Evolutionary conservation across 305 asterid species (phyloP).

Genomic region (Petunia hybrid): DNA sequence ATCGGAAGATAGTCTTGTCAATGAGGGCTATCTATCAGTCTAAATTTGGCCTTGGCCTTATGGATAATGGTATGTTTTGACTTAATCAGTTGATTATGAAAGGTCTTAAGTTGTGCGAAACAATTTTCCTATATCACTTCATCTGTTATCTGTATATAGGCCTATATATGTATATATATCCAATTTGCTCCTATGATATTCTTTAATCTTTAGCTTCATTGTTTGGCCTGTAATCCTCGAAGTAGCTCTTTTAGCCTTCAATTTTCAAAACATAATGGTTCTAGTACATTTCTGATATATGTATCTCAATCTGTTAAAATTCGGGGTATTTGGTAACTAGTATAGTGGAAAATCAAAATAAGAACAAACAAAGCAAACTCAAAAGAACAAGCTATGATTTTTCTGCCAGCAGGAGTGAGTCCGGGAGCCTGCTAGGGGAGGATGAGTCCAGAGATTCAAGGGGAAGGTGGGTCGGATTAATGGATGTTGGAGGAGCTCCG

Average conservation of each 20-base stretch:
- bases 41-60: slow-evolving; percentile 90
- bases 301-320: background rate
- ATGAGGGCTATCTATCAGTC: slow-evolving; percentile 98
- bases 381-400: background rate
- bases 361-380: slow-evolving; percentile 25
- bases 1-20: slow-evolving; percentile 88
- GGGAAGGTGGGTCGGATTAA: background rate
- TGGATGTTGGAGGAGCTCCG: background rate
- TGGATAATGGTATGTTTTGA: slow-evolving; percentile 79
- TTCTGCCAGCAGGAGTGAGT: background rate
- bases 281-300: background rate
- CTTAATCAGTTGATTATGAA: slow-evolving; percentile 3
- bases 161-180: background rate
- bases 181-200: background rate
- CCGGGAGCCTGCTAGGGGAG: background rate
- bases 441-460: background rate
- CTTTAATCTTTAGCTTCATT: background rate
- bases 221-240: slow-evolving; percentile 8
- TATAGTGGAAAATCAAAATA: background rate
- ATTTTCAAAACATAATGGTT: background rate
- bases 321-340: slow-evolving; percentile 21
- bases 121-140: background rate
- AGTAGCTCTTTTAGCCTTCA: background rate
- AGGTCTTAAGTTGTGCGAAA: background rate
- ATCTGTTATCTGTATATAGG: background rate